Conservation (phyloP, 345 rosid genomes). For the Eucalyptus polyanthemos region DNA sequence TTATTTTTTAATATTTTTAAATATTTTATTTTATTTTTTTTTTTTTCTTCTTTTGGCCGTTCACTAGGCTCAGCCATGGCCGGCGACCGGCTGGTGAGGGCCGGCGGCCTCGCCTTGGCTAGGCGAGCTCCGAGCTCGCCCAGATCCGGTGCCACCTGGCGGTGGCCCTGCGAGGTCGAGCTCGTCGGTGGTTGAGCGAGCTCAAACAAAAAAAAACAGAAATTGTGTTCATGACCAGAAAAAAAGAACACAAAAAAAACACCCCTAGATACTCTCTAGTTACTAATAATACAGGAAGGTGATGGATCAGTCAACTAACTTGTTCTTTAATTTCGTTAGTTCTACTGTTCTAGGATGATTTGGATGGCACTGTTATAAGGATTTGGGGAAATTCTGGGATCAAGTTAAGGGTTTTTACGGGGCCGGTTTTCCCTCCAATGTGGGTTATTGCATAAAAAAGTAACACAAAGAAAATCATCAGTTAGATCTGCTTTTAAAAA, state of each 20-base stretch:
- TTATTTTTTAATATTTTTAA: too few species aligned
- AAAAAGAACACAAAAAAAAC: too few species aligned
- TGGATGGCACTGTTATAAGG: background rate
- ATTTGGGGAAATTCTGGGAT: background rate
- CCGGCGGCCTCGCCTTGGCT: too few species aligned
- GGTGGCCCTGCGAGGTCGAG: too few species aligned
- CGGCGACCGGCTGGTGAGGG: too few species aligned
- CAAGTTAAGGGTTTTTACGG: background rate
- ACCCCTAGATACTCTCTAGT: background rate
- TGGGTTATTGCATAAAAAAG: background rate
- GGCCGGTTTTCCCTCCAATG: background rate
- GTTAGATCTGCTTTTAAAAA: background rate
- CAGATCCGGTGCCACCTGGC: too few species aligned
- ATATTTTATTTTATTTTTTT: too few species aligned
- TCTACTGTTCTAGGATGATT: background rate
- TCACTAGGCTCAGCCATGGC: fast-evolving
- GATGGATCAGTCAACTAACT: background rate
- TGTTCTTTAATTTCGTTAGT: background rate
- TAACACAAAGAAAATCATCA: background rate
- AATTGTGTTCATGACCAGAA: too few species aligned
- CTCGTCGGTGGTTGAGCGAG: too few species aligned
- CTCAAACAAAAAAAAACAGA: too few species aligned
- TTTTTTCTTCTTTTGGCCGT: too few species aligned
- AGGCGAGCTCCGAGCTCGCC: too few species aligned
- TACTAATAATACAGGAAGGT: background rate